Conservation (phyloP, 2,329 filamentous ascomycete genomes). For the Botrytis deweyae region DNA sequence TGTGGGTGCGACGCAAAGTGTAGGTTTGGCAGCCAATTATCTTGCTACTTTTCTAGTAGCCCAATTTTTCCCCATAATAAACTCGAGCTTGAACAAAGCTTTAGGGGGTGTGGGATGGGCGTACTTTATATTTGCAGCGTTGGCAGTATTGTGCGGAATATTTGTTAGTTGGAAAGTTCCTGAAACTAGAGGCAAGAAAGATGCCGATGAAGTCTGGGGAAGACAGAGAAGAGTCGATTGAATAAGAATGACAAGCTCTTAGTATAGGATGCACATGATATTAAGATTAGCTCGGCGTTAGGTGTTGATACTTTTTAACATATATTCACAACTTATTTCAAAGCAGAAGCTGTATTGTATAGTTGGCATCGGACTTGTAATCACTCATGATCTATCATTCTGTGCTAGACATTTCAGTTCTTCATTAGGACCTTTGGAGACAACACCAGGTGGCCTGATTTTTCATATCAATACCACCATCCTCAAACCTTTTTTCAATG, state of each 20-base stretch:
- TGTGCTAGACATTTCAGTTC: background rate
- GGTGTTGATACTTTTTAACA: background rate
- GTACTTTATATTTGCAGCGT: slow-evolving; percentile 84
- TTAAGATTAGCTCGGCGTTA: background rate
- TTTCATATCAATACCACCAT: background rate
- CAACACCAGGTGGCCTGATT: background rate
- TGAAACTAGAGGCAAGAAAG: slow-evolving; percentile 83
- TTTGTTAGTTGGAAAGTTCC: slow-evolving; percentile 78
- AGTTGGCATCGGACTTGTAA: background rate
- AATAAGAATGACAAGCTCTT: background rate
- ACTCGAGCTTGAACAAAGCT: slow-evolving; percentile 63
- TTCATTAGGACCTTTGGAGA: background rate
- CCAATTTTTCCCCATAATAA: slow-evolving; percentile 90
- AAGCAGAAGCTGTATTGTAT: background rate
- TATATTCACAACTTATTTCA: background rate
- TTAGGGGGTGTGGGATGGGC: slow-evolving; percentile 74
- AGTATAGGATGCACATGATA: background rate
- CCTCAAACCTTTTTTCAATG: background rate
- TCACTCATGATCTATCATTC: background rate
- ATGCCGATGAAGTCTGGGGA: slow-evolving; percentile 89
- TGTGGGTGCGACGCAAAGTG: slow-evolving; percentile 87
- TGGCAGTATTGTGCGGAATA: slow-evolving; percentile 65
- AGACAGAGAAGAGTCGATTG: slow-evolving; percentile 47
- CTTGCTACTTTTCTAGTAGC: slow-evolving; percentile 88
- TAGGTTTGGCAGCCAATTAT: slow-evolving; percentile 85